Percentiles rank a stretch among this genome's conserved stretches.
Evolutionary conservation across 2,329 filamentous ascomycete genomes (phyloP).

Genomic region (Aspergillus amoenus): DNA sequence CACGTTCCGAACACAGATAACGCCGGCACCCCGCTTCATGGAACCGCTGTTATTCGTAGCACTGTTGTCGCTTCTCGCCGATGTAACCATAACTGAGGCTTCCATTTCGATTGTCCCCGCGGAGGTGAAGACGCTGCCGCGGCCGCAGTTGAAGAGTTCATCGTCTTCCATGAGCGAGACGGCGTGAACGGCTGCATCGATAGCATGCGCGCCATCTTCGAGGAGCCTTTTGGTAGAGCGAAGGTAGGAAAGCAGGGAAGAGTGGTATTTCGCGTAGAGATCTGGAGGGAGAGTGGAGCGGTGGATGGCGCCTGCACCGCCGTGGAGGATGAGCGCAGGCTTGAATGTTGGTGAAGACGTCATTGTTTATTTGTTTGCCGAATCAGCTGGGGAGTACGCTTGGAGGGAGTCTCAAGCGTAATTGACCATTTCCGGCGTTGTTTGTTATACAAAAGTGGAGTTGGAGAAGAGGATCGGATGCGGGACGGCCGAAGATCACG

Average conservation of each 20-base stretch:
- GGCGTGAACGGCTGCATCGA: slow-evolving; percentile 73
- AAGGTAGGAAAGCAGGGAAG: slow-evolving; percentile 63
- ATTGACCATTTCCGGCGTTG: not conserved
- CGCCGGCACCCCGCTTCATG: slow-evolving; percentile 74
- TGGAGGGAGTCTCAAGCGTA: not conserved
- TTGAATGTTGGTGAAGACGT: slow-evolving; percentile 27
- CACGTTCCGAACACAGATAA: slow-evolving; percentile 71
- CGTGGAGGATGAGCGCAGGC: slow-evolving; percentile 68
- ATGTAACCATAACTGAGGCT: slow-evolving; percentile 79
- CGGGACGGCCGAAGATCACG: not conserved
- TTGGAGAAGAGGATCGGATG: not conserved
- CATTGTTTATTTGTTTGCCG: not conserved
- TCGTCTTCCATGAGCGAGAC: slow-evolving; percentile 76
- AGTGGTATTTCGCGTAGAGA: slow-evolving; percentile 59
- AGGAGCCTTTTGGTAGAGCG: slow-evolving; percentile 45
- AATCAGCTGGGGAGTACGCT: not conserved
- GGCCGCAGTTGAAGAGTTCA: slow-evolving; percentile 78
- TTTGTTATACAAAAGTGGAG: not conserved
- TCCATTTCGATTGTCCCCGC: slow-evolving; percentile 83
- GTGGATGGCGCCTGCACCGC: slow-evolving; percentile 69
- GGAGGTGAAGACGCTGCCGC: slow-evolving; percentile 82
- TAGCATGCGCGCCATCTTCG: slow-evolving; percentile 54
- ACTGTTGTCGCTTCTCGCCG: slow-evolving; percentile 13
- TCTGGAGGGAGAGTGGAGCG: slow-evolving; percentile 59
- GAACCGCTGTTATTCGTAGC: slow-evolving; percentile 35